phyloP scores from a whole-genome alignment of 768 basidiomycete species.

The Pleurotus salmoneostramineus region DNA sequence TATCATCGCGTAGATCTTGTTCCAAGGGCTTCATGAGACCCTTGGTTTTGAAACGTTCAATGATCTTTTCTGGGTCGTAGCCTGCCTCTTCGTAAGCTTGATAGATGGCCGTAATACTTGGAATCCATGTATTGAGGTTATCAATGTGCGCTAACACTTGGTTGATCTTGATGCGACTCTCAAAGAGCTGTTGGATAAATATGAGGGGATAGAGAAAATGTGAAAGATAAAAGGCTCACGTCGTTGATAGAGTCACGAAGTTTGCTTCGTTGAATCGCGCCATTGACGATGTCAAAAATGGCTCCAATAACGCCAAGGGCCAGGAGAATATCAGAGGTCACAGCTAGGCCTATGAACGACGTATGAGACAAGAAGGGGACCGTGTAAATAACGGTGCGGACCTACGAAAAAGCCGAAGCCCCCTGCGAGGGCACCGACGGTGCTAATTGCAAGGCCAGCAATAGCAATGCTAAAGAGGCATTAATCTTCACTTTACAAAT shows the following conservation, averaged over 20 bases:
- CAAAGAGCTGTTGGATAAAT: slow-evolving; percentile 9
- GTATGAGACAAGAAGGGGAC: not conserved
- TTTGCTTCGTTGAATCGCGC: slow-evolving; percentile 11
- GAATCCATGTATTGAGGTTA: slow-evolving; percentile 4
- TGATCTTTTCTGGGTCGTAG: slow-evolving; percentile 11
- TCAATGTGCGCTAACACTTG: slow-evolving; percentile 6
- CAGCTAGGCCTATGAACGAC: slow-evolving; percentile 7
- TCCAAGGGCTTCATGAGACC: slow-evolving; percentile 7
- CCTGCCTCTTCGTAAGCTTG: slow-evolving; percentile 12
- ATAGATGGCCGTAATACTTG: slow-evolving; percentile 11
- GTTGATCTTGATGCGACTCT: slow-evolving; percentile 11
- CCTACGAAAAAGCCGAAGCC: slow-evolving; percentile 14
- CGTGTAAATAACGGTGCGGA: not conserved
- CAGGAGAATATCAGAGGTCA: slow-evolving; percentile 10
- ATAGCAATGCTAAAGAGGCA: slow-evolving; percentile 9
- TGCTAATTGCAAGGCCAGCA: slow-evolving; percentile 10
- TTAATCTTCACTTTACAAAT: not conserved
- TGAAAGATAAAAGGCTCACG: not conserved
- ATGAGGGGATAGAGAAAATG: not conserved
- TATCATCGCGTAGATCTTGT: slow-evolving; percentile 2
- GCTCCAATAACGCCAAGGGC: slow-evolving; percentile 8
- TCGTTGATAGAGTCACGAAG: slow-evolving; percentile 10
- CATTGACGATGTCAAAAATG: slow-evolving; percentile 10
- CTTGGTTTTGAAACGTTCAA: slow-evolving; percentile 10
- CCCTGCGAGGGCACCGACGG: slow-evolving; percentile 11